Base-by-base conservation (phyloP, 768 basidiomycete species). In the Leccinellum albellum region DNA sequence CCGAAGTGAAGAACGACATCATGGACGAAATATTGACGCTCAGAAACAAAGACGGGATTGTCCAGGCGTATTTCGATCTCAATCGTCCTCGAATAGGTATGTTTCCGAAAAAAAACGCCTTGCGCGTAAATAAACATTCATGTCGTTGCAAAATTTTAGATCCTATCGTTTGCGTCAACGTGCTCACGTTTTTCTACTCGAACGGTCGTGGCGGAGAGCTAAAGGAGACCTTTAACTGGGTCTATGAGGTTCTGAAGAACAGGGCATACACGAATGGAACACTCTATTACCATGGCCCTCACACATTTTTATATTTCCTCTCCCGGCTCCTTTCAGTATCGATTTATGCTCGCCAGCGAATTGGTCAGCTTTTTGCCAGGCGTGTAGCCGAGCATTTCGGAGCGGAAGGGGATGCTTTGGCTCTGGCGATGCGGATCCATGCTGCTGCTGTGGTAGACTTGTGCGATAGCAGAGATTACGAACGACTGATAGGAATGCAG, bases 291-390 rank as follows among this genome's bases (percentile, higher is more conserved):
- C 49, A 50, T 10, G 60, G 65, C 3, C 45, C 63, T 0, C 60
- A 68, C 35, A 28, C 58, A 0, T 66, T 67, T 26, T 33, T 66
- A 1, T 68, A 57, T 37, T 67, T 67, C 54, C 62, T 67, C 35
- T 66, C 66, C 6, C 56, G 58, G 6, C 54, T 65, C 2, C 52
- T 66, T 4, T 67, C 60, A 8, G 55, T 55, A 32, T 67, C 65
- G 15, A 42, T 50, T 9, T 51, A 62, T 15, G 66, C 63, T 8
- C 65, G 63, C 12, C 49, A 46, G 20, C 57, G 44, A 15, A 51
- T 67, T 0, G 57, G 57, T 0, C 51, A 35, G 3, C 56, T 67
- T 2, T 67, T 66, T 20, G 28, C 58, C 33, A 54, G 54, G 20
- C 65, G 65, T 6, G 31, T 67, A 31, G 26, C 46, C 0, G 65